These are phyloP conservation scores for Heritiera littoralis DNA, from an alignment of 345 rosid genomes.

Conservation along the genomic window DNA sequence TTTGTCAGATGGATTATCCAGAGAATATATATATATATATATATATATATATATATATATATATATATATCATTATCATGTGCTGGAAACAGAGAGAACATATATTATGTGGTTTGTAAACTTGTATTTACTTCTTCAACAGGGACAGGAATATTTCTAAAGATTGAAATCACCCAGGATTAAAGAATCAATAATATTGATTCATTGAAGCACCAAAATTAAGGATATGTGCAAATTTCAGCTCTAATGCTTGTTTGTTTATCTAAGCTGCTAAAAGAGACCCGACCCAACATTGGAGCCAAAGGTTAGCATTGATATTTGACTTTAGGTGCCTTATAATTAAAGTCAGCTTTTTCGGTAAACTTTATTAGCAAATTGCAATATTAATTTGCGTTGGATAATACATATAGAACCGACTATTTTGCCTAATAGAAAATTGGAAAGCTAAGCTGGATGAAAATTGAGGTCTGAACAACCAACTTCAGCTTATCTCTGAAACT, in stretches of 20 bases:
- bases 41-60: no score
- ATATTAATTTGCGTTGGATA: not conserved
- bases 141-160: no score
- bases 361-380: constrained; percentile 15
- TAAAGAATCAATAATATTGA: no score
- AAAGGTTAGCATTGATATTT: constrained; percentile 4
- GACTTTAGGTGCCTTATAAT: not conserved
- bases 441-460: not conserved
- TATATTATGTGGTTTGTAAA: no score
- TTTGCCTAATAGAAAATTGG: not conserved
- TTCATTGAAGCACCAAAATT: not conserved
- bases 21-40: not conserved
- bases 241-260: not conserved
- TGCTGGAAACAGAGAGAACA: no score
- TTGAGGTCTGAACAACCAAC: not conserved
- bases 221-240: not conserved
- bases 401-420: not conserved
- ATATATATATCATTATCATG: no score
- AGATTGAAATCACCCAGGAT: not conserved
- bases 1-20: not conserved
- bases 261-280: not conserved
- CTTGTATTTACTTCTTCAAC: no score
- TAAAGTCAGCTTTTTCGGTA: constrained; percentile 14
- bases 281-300: not conserved
- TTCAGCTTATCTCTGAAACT: not conserved